Evolutionary conservation across 169 alveolate genomes (phyloP).

Genomic region (Cryptosporidium muris): DNA sequence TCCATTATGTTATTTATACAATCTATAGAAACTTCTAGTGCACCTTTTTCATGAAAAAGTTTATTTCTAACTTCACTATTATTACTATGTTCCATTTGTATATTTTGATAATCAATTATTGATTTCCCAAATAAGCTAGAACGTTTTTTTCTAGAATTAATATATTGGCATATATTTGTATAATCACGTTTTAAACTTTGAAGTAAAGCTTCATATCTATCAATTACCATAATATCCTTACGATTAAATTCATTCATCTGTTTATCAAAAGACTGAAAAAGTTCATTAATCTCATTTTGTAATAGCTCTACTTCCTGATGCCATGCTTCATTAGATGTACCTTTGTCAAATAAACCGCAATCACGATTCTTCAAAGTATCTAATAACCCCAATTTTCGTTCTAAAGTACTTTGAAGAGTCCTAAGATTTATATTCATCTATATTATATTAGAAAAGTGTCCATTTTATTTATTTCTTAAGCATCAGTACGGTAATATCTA

Average conservation of each 20-base stretch:
- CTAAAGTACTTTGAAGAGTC: constrained; percentile 44
- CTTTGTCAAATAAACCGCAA: constrained; percentile 3
- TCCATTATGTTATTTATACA: constrained; percentile 19
- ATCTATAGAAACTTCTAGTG: constrained; percentile 34
- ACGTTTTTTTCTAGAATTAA: constrained; percentile 44
- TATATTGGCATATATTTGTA: constrained; percentile 21
- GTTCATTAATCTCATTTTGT: constrained; percentile 17
- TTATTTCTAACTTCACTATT: constrained; percentile 15
- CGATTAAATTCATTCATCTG: constrained; percentile 8
- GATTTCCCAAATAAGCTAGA: constrained; percentile 8
- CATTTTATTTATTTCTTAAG: not conserved
- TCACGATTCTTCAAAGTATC: constrained; percentile 20
- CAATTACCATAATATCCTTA: constrained; percentile 10
- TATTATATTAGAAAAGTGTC: not conserved
- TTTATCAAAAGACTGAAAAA: constrained; percentile 39
- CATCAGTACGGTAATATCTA: not conserved
- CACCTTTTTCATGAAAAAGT: constrained; percentile 13
- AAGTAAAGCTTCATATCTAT: constrained; percentile 16
- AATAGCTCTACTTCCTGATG: constrained; percentile 8
- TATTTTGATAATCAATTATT: constrained; percentile 10
- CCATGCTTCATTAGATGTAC: constrained; percentile 1
- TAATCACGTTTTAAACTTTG: constrained; percentile 45
- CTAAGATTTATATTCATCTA: constrained; percentile 25
- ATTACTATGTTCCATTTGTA: not conserved
- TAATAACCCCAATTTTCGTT: constrained; percentile 15